These are phyloP conservation scores for Suhomyces anneliseae DNA, from an alignment of 1,139 yeast species.

Conservation along the genomic window DNA sequence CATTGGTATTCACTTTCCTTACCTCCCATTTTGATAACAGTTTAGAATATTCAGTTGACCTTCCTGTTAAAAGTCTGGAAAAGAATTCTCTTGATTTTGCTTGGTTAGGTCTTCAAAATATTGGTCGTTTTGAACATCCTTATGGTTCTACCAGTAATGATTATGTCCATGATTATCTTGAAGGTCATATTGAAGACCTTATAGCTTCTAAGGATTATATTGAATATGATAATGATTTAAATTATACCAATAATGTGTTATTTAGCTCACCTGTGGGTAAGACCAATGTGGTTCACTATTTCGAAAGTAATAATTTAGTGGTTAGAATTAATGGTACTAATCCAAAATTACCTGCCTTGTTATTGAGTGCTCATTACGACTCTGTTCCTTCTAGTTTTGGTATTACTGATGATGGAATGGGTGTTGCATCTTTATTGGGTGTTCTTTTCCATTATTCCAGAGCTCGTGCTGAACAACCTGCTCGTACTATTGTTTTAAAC, in stretches of 20 bases:
- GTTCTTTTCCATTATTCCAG: slow-evolving; percentile 52
- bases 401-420: slow-evolving; percentile 92
- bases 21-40: slow-evolving; percentile 34
- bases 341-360: slow-evolving; percentile 57
- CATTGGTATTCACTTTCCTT: slow-evolving; percentile 36
- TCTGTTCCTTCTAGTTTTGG: slow-evolving; percentile 88
- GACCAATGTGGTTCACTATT: slow-evolving; percentile 56
- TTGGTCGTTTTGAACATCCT: slow-evolving; percentile 70
- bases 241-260: slow-evolving; percentile 41
- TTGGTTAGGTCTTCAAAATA: slow-evolving; percentile 71
- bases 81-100: slow-evolving; percentile 32
- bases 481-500: slow-evolving; percentile 73
- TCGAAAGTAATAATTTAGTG: slow-evolving; percentile 75
- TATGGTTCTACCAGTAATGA: slow-evolving; percentile 78
- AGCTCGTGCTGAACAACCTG: slow-evolving; percentile 50
- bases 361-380: slow-evolving; percentile 85
- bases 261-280: slow-evolving; percentile 33
- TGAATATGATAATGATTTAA: slow-evolving; percentile 53
- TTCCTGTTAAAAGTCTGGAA: slow-evolving; percentile 31
- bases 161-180: slow-evolving; percentile 67
- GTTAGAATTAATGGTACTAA: slow-evolving; percentile 70
- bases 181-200: slow-evolving; percentile 40
- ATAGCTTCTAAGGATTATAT: slow-evolving; percentile 31
- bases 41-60: slow-evolving; percentile 35
- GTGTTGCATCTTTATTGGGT: slow-evolving; percentile 82